Conservation (phyloP, 179 eudicot species). For the Drosera spatulata region DNA sequence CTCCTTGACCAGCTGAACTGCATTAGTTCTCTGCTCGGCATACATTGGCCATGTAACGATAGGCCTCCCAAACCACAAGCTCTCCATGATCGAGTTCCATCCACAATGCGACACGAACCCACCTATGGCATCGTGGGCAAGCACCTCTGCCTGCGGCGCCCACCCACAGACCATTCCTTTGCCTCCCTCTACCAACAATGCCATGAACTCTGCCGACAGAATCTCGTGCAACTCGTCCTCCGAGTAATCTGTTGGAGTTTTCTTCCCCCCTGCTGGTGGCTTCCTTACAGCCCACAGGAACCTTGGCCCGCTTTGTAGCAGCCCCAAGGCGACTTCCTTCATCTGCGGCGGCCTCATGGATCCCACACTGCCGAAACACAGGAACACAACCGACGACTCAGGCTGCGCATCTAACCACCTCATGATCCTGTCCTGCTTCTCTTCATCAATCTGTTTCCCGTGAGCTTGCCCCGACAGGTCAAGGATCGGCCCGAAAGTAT, state of each 20-base stretch:
- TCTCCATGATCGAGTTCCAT: constrained; percentile 28
- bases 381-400: constrained; percentile 18
- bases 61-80: constrained; percentile 16
- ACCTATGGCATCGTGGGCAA: constrained; percentile 19
- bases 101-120: constrained; percentile 37
- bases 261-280: not conserved
- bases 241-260: constrained; percentile 7
- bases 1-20: constrained; percentile 12
- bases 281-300: constrained; percentile 24
- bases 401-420: constrained; percentile 28
- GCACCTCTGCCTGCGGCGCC: constrained; percentile 25
- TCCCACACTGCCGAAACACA: constrained; percentile 28
- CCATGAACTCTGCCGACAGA: constrained; percentile 12
- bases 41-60: constrained; percentile 15
- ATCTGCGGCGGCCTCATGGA: constrained; percentile 11
- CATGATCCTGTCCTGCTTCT: constrained; percentile 5
- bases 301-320: constrained; percentile 12
- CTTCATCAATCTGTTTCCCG: no score
- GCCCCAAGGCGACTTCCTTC: constrained; percentile 18
- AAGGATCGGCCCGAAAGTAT: constrained; percentile 26
- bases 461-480: constrained; percentile 6
- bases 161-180: constrained; percentile 26
- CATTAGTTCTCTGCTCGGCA: constrained; percentile 12
- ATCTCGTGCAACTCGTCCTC: constrained; percentile 5
- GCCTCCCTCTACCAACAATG: constrained; percentile 10